phyloP scores from a whole-genome alignment of 148 eudicot genomes.

The Nyssa sinensis region DNA sequence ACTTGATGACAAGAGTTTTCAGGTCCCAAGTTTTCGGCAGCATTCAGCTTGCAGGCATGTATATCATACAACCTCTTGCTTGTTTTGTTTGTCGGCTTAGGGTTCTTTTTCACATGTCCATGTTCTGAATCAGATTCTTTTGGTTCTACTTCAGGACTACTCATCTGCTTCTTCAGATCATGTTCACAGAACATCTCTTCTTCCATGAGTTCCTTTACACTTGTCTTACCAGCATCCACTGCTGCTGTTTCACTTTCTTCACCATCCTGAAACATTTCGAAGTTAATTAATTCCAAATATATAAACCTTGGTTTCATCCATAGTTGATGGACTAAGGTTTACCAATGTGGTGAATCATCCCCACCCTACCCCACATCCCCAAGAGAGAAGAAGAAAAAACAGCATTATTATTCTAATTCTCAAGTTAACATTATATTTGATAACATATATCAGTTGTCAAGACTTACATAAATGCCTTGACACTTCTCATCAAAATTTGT shows the following conservation, averaged over 20 bases:
- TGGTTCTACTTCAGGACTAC: slow-evolving; percentile 24
- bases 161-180: slow-evolving; percentile 25
- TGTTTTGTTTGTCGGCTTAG: slow-evolving; percentile 25
- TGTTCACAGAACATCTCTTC: slow-evolving; percentile 80
- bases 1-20: slow-evolving; percentile 27
- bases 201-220: slow-evolving; percentile 82
- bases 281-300: neutral
- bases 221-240: slow-evolving; percentile 38
- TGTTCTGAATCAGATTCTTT: slow-evolving; percentile 21
- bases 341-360: neutral
- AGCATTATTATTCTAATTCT: neutral
- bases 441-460: neutral
- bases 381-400: neutral
- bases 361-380: neutral
- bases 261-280: slow-evolving; percentile 30
- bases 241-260: slow-evolving; percentile 29
- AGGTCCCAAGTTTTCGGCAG: slow-evolving; percentile 21
- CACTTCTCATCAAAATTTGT: slow-evolving; percentile 28
- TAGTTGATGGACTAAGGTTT: neutral
- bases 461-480: slow-evolving; percentile 37
- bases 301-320: neutral
- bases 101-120: slow-evolving; percentile 32
- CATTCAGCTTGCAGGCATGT: slow-evolving; percentile 30
- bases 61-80: slow-evolving; percentile 48
- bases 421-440: no score